Evolutionary conservation across 2,329 filamentous ascomycete species (phyloP).

Genomic region (Didymella exigua): DNA sequence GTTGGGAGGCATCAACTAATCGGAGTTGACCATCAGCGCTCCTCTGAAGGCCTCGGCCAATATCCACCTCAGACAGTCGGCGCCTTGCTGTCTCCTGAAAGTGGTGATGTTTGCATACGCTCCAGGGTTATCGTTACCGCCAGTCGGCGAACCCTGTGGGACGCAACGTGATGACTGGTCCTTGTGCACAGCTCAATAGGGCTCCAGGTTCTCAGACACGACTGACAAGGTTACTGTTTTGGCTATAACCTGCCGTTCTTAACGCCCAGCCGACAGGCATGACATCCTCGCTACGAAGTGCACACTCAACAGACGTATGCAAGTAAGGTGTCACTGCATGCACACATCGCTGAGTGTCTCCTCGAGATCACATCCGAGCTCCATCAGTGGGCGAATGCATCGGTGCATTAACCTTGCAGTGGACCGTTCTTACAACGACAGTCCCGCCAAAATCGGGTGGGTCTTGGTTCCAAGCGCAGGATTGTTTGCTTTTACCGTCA

Average conservation of each 20-base stretch:
- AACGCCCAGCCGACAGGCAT: slow-evolving; percentile 1
- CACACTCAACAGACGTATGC: slow-evolving; percentile 12
- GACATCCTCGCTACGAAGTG: slow-evolving; percentile 16
- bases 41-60: slow-evolving; percentile 19
- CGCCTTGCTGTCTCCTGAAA: neutral
- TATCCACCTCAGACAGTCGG: slow-evolving; percentile 20
- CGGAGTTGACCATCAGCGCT: slow-evolving; percentile 11
- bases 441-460: slow-evolving; percentile 1
- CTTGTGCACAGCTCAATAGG: slow-evolving; percentile 2
- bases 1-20: slow-evolving; percentile 24
- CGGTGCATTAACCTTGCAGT: slow-evolving; percentile 11
- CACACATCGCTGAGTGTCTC: slow-evolving; percentile 1
- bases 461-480: slow-evolving; percentile 3
- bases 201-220: neutral
- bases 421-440: slow-evolving; percentile 1
- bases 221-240: slow-evolving; percentile 6
- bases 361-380: slow-evolving; percentile 3
- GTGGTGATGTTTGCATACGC: neutral
- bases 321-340: slow-evolving; percentile 15
- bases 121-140: neutral
- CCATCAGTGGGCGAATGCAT: slow-evolving; percentile 1
- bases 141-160: slow-evolving; percentile 1
- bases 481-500: slow-evolving; percentile 7
- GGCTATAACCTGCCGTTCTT: slow-evolving; percentile 7
- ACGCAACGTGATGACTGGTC: neutral